Evolutionary conservation across 2,329 filamentous ascomycete genomes (phyloP).

Genomic region (Microcera coccophila): DNA sequence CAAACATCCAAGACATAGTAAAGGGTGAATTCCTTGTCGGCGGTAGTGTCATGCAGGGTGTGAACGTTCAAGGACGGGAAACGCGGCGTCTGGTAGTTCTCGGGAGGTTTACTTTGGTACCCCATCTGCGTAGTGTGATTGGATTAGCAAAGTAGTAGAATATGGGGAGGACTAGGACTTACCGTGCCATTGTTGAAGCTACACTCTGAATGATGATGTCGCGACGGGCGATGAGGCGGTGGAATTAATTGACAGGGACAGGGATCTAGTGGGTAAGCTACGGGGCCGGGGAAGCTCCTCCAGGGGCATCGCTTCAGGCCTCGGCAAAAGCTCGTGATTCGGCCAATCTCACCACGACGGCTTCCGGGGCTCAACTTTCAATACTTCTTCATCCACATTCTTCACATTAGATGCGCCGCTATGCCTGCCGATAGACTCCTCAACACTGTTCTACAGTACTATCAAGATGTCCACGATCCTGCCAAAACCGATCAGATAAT

Average conservation of each 20-base stretch:
- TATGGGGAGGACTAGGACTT: conserved; percentile 2
- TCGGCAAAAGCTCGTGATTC: conserved; percentile 28
- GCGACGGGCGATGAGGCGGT: conserved; percentile 13
- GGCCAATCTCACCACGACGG: conserved; percentile 9
- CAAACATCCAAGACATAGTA: conserved; percentile 75
- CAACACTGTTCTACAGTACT: conserved; percentile 60
- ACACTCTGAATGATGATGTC: conserved; percentile 5
- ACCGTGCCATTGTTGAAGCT: conserved; percentile 23
- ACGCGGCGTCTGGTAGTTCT: conserved; percentile 59
- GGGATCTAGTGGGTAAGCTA: conserved; percentile 5
- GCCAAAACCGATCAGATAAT: conserved; percentile 54
- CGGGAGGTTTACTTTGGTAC: conserved; percentile 34
- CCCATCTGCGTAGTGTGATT: conserved; percentile 19
- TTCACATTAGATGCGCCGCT: conserved; percentile 12
- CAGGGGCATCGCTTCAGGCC: conserved; percentile 25
- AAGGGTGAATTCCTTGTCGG: conserved; percentile 53
- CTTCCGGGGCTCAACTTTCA: conserved; percentile 5
- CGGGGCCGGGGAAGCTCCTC: conserved; percentile 9
- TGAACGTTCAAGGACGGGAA: conserved; percentile 85
- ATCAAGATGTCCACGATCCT: conserved; percentile 51
- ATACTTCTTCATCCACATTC: neutral
- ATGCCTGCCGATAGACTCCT: conserved; percentile 68
- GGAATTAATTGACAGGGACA: conserved; percentile 7
- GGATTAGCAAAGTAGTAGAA: neutral
- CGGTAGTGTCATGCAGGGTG: conserved; percentile 40